Conservation (phyloP, 768 basidiomycete genomes). For the Tylopilus vinaceipallidus region DNA sequence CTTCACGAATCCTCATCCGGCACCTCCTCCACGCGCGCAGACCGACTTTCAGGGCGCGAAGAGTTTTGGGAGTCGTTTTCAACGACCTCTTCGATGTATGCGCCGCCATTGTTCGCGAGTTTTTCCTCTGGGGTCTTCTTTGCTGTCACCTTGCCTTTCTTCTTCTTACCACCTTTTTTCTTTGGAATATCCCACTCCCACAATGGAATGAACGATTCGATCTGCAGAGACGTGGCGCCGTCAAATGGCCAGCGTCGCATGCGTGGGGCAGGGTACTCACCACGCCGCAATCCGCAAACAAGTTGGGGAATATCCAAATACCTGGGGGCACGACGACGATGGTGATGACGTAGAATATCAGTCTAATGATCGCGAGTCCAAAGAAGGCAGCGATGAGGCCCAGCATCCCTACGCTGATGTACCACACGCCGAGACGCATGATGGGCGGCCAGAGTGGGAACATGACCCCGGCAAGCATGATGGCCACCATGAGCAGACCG, state of each 20-base stretch:
- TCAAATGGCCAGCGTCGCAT: neutral
- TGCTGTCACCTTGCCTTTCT: slow-evolving; percentile 42
- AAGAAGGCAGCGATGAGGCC: slow-evolving; percentile 90
- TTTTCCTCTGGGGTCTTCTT: slow-evolving; percentile 37
- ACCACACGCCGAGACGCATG: slow-evolving; percentile 94
- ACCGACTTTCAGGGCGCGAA: slow-evolving; percentile 35
- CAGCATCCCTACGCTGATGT: slow-evolving; percentile 84
- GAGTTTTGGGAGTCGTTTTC: slow-evolving; percentile 31
- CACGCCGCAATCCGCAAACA: slow-evolving; percentile 98
- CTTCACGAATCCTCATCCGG: slow-evolving; percentile 39
- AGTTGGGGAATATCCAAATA: slow-evolving; percentile 98
- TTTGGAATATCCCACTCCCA: slow-evolving; percentile 95
- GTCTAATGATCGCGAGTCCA: slow-evolving; percentile 81
- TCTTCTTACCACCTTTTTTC: slow-evolving; percentile 67
- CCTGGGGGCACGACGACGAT: slow-evolving; percentile 81
- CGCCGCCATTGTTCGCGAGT: slow-evolving; percentile 41
- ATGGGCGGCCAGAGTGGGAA: slow-evolving; percentile 97
- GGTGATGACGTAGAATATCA: slow-evolving; percentile 95
- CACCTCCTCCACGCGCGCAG: slow-evolving; percentile 45
- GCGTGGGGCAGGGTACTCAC: slow-evolving; percentile 51
- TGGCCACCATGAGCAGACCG: slow-evolving; percentile 83
- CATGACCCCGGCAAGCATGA: slow-evolving; percentile 97
- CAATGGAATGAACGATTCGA: slow-evolving; percentile 94
- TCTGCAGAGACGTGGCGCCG: slow-evolving; percentile 42
- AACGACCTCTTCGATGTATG: slow-evolving; percentile 36